Percentiles rank a stretch among this genome's conserved stretches.
phyloP scores from a whole-genome alignment of 2,329 filamentous ascomycete genomes.

The Paramyrothecium sp. region DNA sequence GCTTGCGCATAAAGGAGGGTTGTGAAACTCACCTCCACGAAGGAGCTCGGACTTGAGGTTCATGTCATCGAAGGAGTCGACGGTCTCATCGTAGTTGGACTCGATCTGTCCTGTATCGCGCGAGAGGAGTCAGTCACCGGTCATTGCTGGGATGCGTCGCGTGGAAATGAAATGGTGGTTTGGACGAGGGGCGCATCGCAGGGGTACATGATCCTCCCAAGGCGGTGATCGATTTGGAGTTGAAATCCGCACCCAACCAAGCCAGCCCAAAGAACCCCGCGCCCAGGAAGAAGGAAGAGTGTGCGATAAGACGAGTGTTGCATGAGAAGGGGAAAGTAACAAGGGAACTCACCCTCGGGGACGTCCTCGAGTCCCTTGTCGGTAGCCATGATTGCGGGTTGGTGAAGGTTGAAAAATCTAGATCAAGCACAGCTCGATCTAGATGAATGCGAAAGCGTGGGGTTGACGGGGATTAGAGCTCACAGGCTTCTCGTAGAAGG shows the following conservation, averaged over 20 bases:
- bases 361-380: slow-evolving; percentile 98
- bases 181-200: not conserved
- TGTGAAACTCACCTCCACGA: slow-evolving; percentile 67
- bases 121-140: slow-evolving; percentile 15
- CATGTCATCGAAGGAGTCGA: slow-evolving; percentile 99
- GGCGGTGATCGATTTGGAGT: not conserved
- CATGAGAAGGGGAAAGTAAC: not conserved
- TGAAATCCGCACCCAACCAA: not conserved
- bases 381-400: slow-evolving; percentile 92
- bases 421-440: slow-evolving; percentile 80
- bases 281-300: not conserved
- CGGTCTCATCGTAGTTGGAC: slow-evolving; percentile 99
- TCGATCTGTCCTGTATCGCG: slow-evolving; percentile 84
- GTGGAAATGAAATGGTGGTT: not conserved
- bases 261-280: not conserved
- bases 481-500: slow-evolving; percentile 33
- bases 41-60: slow-evolving; percentile 95
- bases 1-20: not conserved
- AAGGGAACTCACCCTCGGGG: slow-evolving; percentile 75
- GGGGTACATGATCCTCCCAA: not conserved
- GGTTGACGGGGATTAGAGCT: slow-evolving; percentile 31
- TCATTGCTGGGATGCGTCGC: not conserved
- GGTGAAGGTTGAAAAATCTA: slow-evolving; percentile 50
- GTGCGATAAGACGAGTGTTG: not conserved
- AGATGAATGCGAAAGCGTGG: slow-evolving; percentile 46